These are phyloP conservation scores for Fraxinus albicans DNA, from an alignment of 305 asterid species.

Conservation along the genomic window DNA sequence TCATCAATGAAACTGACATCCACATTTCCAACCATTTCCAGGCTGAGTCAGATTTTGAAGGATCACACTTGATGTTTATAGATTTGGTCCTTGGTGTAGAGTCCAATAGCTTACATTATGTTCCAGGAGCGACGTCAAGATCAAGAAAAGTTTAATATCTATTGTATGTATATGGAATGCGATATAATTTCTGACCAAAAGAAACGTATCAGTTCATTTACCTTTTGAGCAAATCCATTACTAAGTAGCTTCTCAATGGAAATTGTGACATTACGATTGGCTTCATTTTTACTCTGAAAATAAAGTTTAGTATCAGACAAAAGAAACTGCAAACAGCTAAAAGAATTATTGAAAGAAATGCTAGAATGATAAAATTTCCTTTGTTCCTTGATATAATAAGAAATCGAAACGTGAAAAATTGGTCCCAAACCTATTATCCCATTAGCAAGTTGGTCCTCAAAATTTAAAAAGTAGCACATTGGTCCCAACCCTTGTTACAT, in stretches of 20 bases:
- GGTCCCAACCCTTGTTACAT: background rate
- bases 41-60: conserved; percentile 75
- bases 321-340: background rate
- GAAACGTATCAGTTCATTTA: conserved; percentile 31
- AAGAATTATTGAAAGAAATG: background rate
- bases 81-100: conserved; percentile 62
- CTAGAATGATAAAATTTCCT: conserved; percentile 11
- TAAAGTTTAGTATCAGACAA: conserved; percentile 12
- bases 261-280: conserved; percentile 35
- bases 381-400: conserved; percentile 14
- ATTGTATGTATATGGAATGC: conserved; percentile 1
- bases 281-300: conserved; percentile 30
- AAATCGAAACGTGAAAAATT: background rate
- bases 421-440: background rate
- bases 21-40: conserved; percentile 98
- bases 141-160: background rate
- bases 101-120: conserved; percentile 67
- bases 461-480: background rate
- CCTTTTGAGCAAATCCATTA: conserved; percentile 92
- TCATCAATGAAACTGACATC: conserved; percentile 70
- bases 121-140: conserved; percentile 23
- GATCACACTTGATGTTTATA: conserved; percentile 84
- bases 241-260: conserved; percentile 81
- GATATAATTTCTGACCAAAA: conserved; percentile 11
- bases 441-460: conserved; percentile 1